Evolutionary conservation across 371 early-diverging fungal species (phyloP), one percentile per base, ranked within the genome.

Genomic region (Mortierella polycephala): DNA sequence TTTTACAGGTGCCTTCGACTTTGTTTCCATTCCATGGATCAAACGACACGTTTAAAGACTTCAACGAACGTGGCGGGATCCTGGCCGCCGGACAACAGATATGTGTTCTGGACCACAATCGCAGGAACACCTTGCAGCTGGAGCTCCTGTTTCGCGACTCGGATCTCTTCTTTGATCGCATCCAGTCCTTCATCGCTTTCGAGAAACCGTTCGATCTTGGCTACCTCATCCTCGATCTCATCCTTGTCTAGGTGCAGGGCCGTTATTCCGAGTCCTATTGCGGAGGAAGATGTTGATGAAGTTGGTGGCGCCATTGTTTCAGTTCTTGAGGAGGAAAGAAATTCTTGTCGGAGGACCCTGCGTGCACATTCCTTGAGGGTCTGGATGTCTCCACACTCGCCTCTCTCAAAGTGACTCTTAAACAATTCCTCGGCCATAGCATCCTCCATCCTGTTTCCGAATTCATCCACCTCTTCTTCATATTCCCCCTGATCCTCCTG

Each of bases 121-220:
- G 87, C 71, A 41, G 94, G 94, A 3, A 93, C 94, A 21, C 94
- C 92, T 45, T 75, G 72, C 7, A 92, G 73, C 10, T 88, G 83
- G 51, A 72, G 8, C 9, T 74, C 62, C 5, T 75, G 56, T 39
- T 74, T 76, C 10, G 83, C 85, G 7, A 74, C 52, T 21, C 67
- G 60, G 21, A 89, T 74, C 51, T 83, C 82, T 11, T 81, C 69
- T 53, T 79, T 81, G 49, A 90, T 82, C 40, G 82, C 83, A 5
- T 85, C 81, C 0, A 77, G 65, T 14, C 83, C 87, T 37, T 88
- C 81, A 37, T 81, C 83, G 12, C 87, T 83, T 11, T 82, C 69
- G 45, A 91, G 59, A 55, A 84, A 89, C 18, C 55, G 71, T 42
- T 81, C 57, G 10, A 81, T 60, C 66, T 84, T 64, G 23, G 53